Base-by-base conservation (phyloP, 306 rosid genomes). In the Malus orientalis region DNA sequence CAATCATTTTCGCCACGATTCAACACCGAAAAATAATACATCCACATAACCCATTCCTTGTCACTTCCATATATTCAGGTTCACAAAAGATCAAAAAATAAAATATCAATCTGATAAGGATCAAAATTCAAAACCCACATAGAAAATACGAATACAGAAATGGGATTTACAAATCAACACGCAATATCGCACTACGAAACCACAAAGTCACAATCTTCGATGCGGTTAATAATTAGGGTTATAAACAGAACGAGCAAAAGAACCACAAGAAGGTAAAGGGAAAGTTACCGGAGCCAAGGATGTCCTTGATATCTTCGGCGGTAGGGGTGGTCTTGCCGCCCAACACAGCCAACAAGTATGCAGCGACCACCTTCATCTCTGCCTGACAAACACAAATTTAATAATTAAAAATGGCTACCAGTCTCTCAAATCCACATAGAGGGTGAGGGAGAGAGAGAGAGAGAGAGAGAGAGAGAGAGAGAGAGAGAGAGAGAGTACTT, bases 291-390 rank as follows among this genome's bases (percentile, higher is more conserved):
- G 89, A 75, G 62, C 74, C 74, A 32, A 83, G 87, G 75, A 86
- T 86, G 68, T 40, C 25, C 79, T 80, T 86, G 79, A 86, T 2
- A 38, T 86, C 87, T 11, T 70, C 70, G 14, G 89, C 81, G 0
- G 87, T 77, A 15, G 89, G 89, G 81, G 49, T 2, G 71, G 85
- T 6, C 54, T 80, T 86, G 63, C 89, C 89, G 61, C 89, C 89
- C 87, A 86, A 80, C 1, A 86, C 69, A 51, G 89, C 89, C 25
- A 86, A 69, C 81, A 86, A 71, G 54, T 80, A 83, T 11, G 89
- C 87, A 51, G 89, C 89, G 1, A 83, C 47, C 19, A 80, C 76
- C 83, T 86, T 86, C 89, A 80, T 83, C 61, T 67, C 74, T 79
- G 67, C 49, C 30, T 11, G 63, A 6, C 14, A 72, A 3, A 57